Base-by-base conservation (phyloP, 192 early-diverging fungal genomes). In the Coemansia sp. region DNA sequence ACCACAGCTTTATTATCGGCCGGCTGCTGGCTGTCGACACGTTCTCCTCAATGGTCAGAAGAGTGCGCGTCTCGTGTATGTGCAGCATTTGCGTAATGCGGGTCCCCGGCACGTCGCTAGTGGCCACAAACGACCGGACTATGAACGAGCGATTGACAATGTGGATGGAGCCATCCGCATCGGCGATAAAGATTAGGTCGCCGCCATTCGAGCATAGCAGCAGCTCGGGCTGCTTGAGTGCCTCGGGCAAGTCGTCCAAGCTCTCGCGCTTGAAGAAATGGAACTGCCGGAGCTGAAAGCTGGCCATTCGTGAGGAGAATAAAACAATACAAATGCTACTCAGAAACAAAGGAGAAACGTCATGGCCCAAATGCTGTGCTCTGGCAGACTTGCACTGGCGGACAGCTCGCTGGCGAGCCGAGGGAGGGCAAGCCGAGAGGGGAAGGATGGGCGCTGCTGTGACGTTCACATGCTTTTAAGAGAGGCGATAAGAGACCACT, bases 51-150 rank as follows among this genome's bases (percentile, higher is more conserved):
- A 95, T 84, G 3, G 93, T 93, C 27, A 96, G 74, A 45, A 98
- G 75, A 6, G 89, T 89, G 49, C 94, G 94, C 58, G 86, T 82
- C 66, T 92, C 86, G 62, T 89, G 90, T 57, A 95, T 79, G 60
- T 91, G 89, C 60, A 91, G 86, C 82, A 98, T 79, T 63, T 96
- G 95, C 0, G 93, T 91, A 36, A 98, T 87, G 49, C 87, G 85
- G 27, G 87, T 86, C 22, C 84, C 84, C 11, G 87, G 78, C 22
- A 82, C 82, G 9, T 88, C 89, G 40, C 76, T 64, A 45, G 68
- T 43, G 3, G 74, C 73, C 22, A 87, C 58, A 66, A 93, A 91
- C 25, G 88, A 86, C 56, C 86, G 86, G 12, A 86, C 85, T 29
- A 87, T 83, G 47, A 93, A 86, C 14, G 68, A 59, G 41, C 86